phyloP scores from a whole-genome alignment of 805 yeast genomes.

The Torulaspora delbrueckii region DNA sequence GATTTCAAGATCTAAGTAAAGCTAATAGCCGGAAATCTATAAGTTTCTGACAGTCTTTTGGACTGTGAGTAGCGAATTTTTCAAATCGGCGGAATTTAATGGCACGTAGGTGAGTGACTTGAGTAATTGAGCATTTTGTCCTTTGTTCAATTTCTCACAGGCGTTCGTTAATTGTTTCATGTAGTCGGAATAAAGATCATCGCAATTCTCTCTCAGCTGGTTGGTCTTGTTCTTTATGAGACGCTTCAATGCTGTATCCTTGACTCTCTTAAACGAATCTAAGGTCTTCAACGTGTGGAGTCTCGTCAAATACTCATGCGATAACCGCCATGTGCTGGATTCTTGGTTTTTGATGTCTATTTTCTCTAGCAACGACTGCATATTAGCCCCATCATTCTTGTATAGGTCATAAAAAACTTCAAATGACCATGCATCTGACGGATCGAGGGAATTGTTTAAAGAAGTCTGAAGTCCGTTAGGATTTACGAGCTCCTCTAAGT shows the following conservation, averaged over 20 bases:
- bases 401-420: constrained; percentile 21
- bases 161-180: constrained; percentile 4
- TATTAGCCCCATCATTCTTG: constrained; percentile 14
- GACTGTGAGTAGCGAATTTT: constrained; percentile 9
- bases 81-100: constrained; percentile 7
- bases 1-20: not conserved
- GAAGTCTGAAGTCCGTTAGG: constrained; percentile 1
- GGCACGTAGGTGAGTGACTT: constrained; percentile 12
- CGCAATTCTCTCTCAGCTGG: constrained; percentile 23
- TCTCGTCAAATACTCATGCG: constrained; percentile 22
- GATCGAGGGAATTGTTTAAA: not conserved
- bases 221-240: constrained; percentile 18
- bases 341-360: not conserved
- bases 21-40: not conserved
- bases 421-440: constrained; percentile 24
- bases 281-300: constrained; percentile 30
- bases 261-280: constrained; percentile 26
- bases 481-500: constrained; percentile 2
- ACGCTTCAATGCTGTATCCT: constrained; percentile 17
- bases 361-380: constrained; percentile 2
- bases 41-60: constrained; percentile 23
- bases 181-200: constrained; percentile 15
- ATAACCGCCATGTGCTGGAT: constrained; percentile 21
- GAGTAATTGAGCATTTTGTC: constrained; percentile 7
- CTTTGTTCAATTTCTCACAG: constrained; percentile 7